A percentile compares a stretch with the other conserved stretches of the same genome.
phyloP scores from a whole-genome alignment of 805 yeast genomes.

The Myxozyma nipponensis region DNA sequence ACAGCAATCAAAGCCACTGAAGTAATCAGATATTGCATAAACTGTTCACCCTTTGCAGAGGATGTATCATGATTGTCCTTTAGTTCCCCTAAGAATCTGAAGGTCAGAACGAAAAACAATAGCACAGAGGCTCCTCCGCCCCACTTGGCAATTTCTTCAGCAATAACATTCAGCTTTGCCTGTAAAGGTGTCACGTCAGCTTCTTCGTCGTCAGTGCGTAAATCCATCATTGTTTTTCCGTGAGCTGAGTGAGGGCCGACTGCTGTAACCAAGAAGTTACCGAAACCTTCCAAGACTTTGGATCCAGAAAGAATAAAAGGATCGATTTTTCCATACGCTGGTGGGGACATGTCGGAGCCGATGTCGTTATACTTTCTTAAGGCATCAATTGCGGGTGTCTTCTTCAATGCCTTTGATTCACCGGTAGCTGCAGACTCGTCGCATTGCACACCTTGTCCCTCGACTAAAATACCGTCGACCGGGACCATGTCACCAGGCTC shows the following conservation, averaged over 20 bases:
- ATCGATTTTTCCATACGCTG: conserved; percentile 50
- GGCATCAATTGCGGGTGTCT: conserved; percentile 52
- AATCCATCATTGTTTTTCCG: conserved; percentile 84
- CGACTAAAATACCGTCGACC: conserved; percentile 73
- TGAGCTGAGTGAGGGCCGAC: conserved; percentile 87
- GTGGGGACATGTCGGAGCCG: conserved; percentile 36
- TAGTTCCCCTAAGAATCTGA: conserved; percentile 64
- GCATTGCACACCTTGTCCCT: conserved; percentile 69
- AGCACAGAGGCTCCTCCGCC: conserved; percentile 82
- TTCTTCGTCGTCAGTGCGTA: conserved; percentile 67
- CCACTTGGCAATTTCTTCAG: conserved; percentile 92
- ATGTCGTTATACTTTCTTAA: conserved; percentile 34
- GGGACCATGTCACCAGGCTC: conserved; percentile 96
- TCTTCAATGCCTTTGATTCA: conserved; percentile 79
- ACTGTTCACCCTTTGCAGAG: conserved; percentile 77
- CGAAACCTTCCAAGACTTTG: conserved; percentile 80
- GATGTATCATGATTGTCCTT: conserved; percentile 49
- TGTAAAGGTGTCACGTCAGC: conserved; percentile 84
- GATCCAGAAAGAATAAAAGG: conserved; percentile 90
- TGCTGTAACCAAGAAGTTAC: conserved; percentile 80
- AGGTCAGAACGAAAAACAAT: conserved; percentile 74
- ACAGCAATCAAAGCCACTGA: conserved; percentile 92
- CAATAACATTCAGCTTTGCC: conserved; percentile 70
- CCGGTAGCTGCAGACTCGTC: conserved; percentile 95
- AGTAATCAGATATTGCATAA: conserved; percentile 80